Evolutionary conservation across 495 filamentous ascomycete genomes (phyloP).

Genomic region (Podospora tetraspora): DNA sequence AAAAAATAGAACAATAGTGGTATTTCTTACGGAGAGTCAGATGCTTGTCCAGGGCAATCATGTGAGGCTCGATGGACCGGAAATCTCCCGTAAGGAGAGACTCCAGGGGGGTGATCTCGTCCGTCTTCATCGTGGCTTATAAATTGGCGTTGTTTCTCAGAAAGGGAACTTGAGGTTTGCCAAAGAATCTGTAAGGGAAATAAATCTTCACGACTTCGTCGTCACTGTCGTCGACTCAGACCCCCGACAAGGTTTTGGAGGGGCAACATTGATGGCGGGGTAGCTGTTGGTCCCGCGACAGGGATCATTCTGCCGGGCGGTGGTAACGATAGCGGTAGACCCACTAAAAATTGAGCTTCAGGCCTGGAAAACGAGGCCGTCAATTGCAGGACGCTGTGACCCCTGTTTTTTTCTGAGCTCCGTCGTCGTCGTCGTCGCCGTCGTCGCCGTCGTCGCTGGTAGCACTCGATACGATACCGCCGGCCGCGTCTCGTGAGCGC

Average conservation of each 20-base stretch:
- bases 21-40: conserved; percentile 62
- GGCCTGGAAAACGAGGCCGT: conserved; percentile 19
- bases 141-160: not conserved
- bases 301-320: conserved; percentile 7
- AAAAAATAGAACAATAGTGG: not conserved
- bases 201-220: not conserved
- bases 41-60: conserved; percentile 77
- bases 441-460: not conserved
- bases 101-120: conserved; percentile 45
- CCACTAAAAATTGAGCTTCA: not conserved
- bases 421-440: not conserved
- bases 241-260: conserved; percentile 29
- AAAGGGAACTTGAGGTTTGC: no score
- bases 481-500: conserved; percentile 1
- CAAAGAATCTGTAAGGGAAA: no score
- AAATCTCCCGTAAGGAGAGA: conserved; percentile 60
- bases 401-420: conserved; percentile 28
- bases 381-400: conserved; percentile 1
- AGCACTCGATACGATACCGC: not conserved
- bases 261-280: conserved; percentile 25
- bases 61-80: conserved; percentile 69
- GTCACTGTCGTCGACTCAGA: conserved; percentile 17
- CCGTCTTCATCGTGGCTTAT: conserved; percentile 41
- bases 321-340: not conserved
- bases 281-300: not conserved